Percentiles rank a stretch among this genome's conserved stretches.
Conservation (phyloP, 176 grass and related monocot species). For the Triticum turgidum region DNA sequence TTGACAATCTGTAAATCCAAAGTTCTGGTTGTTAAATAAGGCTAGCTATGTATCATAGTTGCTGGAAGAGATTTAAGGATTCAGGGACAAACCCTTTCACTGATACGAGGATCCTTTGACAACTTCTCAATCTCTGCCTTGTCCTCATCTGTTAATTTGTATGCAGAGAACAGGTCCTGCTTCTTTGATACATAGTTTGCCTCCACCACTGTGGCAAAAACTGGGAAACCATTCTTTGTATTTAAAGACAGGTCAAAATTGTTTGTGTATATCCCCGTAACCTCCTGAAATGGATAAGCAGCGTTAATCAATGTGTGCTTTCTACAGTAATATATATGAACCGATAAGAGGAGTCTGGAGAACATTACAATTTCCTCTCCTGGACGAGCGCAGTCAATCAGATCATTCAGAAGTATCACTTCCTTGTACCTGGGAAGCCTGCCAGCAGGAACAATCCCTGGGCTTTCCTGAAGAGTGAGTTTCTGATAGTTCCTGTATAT, state of each 20-base stretch:
- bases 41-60: background rate
- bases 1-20: conserved; percentile 66
- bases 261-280: conserved; percentile 97
- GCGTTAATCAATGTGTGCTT: conserved; percentile 8
- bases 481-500: conserved; percentile 99
- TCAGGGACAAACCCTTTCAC: conserved; percentile 79
- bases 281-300: conserved; percentile 61
- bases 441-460: conserved; percentile 96
- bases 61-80: conserved; percentile 16
- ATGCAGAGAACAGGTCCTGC: conserved; percentile 95
- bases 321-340: conserved; percentile 6
- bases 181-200: conserved; percentile 96
- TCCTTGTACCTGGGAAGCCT: conserved; percentile 99
- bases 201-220: conserved; percentile 95
- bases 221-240: conserved; percentile 99
- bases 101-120: conserved; percentile 91
- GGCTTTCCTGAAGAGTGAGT: conserved; percentile 94
- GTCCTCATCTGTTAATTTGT: conserved; percentile 97
- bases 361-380: conserved; percentile 98
- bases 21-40: conserved; percentile 8
- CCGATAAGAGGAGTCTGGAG: background rate
- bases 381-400: conserved; percentile 94
- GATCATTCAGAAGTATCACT: conserved; percentile 97
- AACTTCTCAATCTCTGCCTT: conserved; percentile 97
- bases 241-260: conserved; percentile 98